Percentiles rank a stretch among this genome's conserved stretches.
Evolutionary conservation across 2,329 filamentous ascomycete genomes (phyloP).

Genomic region (Chaetomium olivaceum): DNA sequence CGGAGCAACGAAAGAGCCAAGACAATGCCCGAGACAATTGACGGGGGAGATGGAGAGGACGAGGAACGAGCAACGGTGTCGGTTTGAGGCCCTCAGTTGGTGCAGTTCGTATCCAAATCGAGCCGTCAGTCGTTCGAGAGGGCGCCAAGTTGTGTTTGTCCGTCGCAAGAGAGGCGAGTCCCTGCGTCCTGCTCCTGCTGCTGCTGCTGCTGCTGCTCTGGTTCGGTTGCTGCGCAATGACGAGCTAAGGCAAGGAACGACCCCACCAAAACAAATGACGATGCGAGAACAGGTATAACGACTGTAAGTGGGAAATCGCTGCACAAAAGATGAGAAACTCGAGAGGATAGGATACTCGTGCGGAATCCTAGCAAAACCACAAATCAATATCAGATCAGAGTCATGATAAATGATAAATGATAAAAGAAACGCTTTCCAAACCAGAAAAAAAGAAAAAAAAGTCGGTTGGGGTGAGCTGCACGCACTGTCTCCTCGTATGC

Average conservation of each 20-base stretch:
- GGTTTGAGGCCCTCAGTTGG: neutral
- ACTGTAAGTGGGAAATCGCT: neutral
- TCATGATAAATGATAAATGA: neutral
- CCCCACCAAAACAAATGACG: conserved; percentile 25
- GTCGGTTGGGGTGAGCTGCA: conserved; percentile 1
- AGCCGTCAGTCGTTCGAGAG: conserved; percentile 24
- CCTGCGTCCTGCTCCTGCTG: neutral
- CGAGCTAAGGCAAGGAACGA: conserved; percentile 5
- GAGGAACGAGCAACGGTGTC: neutral
- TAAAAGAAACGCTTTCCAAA: neutral
- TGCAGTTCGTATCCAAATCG: neutral
- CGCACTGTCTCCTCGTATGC: neutral
- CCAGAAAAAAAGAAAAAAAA: neutral
- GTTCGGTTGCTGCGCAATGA: conserved; percentile 28
- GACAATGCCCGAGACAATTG: conserved; percentile 1
- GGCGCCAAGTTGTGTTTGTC: neutral
- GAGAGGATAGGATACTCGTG: neutral
- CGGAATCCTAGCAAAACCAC: neutral
- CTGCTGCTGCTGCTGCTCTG: neutral
- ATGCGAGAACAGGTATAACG: too few species aligned
- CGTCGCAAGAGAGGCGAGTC: neutral
- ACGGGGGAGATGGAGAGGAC: neutral
- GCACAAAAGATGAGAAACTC: neutral
- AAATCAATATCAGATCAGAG: neutral
- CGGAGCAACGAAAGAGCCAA: conserved; percentile 3